Conservation (phyloP, 2,329 filamentous ascomycete species). For the Ciborinia camelliae region DNA sequence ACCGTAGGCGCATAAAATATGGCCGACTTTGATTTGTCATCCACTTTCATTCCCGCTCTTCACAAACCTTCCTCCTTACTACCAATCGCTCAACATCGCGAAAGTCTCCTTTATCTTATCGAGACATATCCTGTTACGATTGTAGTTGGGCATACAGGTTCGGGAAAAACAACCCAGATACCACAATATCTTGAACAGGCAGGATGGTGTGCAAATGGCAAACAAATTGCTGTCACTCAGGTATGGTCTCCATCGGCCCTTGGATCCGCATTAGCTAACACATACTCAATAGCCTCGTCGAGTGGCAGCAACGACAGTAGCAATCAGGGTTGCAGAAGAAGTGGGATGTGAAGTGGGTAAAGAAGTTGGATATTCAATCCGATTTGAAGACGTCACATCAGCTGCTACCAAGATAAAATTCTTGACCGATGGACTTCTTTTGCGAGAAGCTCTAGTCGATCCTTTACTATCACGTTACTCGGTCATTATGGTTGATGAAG, state of each 20-base stretch:
- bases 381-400: constrained; percentile 88
- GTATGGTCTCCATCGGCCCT: constrained; percentile 46
- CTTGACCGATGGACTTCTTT: constrained; percentile 85
- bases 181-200: constrained; percentile 85
- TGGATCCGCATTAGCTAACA: constrained; percentile 15
- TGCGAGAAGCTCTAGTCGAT: constrained; percentile 90
- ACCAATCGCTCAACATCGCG: constrained; percentile 79
- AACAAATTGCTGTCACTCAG: constrained; percentile 85
- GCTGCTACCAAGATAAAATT: constrained; percentile 87
- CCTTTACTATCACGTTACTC: constrained; percentile 88
- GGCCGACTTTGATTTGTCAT: constrained; percentile 53
- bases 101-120: constrained; percentile 78
- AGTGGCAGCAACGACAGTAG: constrained; percentile 88
- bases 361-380: constrained; percentile 89
- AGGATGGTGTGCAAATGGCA: constrained; percentile 84
- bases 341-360: constrained; percentile 81
- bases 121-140: constrained; percentile 84
- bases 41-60: constrained; percentile 71
- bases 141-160: constrained; percentile 89
- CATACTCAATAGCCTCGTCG: constrained; percentile 64
- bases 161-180: constrained; percentile 92
- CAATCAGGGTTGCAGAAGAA: constrained; percentile 84
- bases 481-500: constrained; percentile 96
- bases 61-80: constrained; percentile 82
- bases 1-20: constrained; percentile 23